Conservation (phyloP, 257 asterid species). For the Nicotiana sylvestris region DNA sequence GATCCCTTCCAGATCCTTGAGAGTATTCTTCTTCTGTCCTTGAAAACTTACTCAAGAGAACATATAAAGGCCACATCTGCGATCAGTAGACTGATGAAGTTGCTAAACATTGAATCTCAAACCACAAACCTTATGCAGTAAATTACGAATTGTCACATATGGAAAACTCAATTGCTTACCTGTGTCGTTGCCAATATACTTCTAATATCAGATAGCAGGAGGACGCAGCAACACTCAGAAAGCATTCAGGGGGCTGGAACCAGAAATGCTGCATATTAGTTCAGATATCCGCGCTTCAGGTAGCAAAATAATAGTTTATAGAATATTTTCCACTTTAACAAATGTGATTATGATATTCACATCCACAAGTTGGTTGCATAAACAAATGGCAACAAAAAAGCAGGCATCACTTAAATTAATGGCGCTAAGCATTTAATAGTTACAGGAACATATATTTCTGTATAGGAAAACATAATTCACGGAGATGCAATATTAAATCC, state of each 20-base stretch:
- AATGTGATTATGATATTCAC: neutral
- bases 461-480: neutral
- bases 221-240: neutral
- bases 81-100: slow-evolving; percentile 11
- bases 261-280: neutral
- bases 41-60: slow-evolving; percentile 61
- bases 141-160: neutral
- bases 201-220: neutral
- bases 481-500: neutral
- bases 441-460: neutral
- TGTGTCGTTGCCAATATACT: neutral
- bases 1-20: slow-evolving; percentile 34
- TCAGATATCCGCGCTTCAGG: neutral
- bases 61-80: slow-evolving; percentile 72
- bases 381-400: neutral
- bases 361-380: neutral
- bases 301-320: neutral
- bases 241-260: neutral
- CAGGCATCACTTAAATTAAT: neutral
- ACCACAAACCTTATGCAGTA: neutral
- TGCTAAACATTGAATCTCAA: neutral
- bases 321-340: neutral
- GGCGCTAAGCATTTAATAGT: neutral
- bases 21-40: slow-evolving; percentile 51
- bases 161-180: neutral